Evolutionary conservation across 1,284 basidiomycete species (phyloP), one percentile per base, ranked within the genome.

Genomic region (Boletus holoroseus): DNA sequence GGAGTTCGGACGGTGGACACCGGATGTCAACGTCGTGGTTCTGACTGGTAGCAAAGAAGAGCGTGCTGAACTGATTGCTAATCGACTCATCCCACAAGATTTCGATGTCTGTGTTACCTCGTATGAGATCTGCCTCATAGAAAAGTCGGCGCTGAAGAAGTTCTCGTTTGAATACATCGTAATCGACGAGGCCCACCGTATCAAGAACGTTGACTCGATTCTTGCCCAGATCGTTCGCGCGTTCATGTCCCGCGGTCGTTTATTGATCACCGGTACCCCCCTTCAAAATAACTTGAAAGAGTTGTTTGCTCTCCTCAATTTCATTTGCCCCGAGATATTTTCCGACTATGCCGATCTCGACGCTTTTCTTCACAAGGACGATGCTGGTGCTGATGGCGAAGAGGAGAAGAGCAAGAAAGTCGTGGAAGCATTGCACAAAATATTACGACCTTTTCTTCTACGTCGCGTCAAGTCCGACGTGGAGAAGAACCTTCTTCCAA

Each of bases 131-230:
- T 97, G 94, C 68, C 79, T 99, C 54, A 91, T 96, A 61, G 96
- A 99, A 67, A 94, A 94, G 72, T 79, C 82, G 24, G 81, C 88
- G 0, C 78, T 99, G 59, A 94, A 91, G 72, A 96, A 95, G 70
- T 91, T 98, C 64, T 89, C 88, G 0, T 99, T 97, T 77, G 92
- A 96, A 72, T 99, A 99, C 73, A 98, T 99, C 69, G 81, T 93
- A 60, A 99, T 99, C 64, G 95, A 99, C 73, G 96, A 99, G 72
- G 96, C 95, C 0, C 96, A 99, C 66, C 88, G 95, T 34, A 99
- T 99, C 81, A 99, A 99, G 77, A 99, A 99, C 63, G 94, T 95
- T 62, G 93, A 99, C 68, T 97, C 93, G 27, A 88, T 98, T 62
- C 81, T 99, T 11, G 88, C 88, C 15, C 93, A 98, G 71, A 97